Evolutionary conservation across 495 filamentous ascomycete genomes (phyloP), one percentile per base, ranked within the genome.

Genomic region (Friedmanniomyces simplex): DNA sequence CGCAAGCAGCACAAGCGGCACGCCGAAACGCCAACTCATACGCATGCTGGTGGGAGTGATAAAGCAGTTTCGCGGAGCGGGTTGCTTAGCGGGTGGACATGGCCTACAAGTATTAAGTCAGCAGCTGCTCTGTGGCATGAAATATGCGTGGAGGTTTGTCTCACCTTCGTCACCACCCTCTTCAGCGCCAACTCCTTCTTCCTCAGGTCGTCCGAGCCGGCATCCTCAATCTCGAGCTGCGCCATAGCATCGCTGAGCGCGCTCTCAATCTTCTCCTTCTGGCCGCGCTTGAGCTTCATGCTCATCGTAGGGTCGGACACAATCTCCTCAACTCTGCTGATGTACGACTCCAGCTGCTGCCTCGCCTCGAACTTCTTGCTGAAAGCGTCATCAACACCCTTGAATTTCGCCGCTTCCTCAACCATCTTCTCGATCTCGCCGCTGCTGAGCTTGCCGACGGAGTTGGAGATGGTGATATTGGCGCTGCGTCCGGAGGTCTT

Each of bases 381-480:
- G 82, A 95, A 99, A 54, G 88, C 91, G 74, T 99, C 93, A 63
- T 99, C 93, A 72, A 79, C 89, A 70, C 78, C 82, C 87, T 99
- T 99, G 85, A 97, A 99, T 75, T 96, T 96, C 75, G 90, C 89
- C 62, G 93, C 93, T 69, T 99, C 89, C 84, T 63, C 32, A 64
- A 98, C 87, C 93, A 97, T 97, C 73, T 80, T 90, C 76, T 99
- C 93, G 64, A 99, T 99, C 75, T 99, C 94, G 58, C 76, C 75
- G 54, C 86, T 86, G 45, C 89, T 95, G 54, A 99, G 87, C 79
- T 99, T 99, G 72, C 93, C 93, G 69, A 99, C 93, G 57, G 93
- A 95, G 82, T 99, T 99, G 71, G 89, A 91, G 76, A 99, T 99
- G 68, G 94, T 97, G 74, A 99, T 99, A 82, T 99, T 99, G 73